Evolutionary conservation across 2,329 filamentous ascomycete species (phyloP), one percentile per base, ranked within the genome.

Genomic region (Clarireedia paspali): DNA sequence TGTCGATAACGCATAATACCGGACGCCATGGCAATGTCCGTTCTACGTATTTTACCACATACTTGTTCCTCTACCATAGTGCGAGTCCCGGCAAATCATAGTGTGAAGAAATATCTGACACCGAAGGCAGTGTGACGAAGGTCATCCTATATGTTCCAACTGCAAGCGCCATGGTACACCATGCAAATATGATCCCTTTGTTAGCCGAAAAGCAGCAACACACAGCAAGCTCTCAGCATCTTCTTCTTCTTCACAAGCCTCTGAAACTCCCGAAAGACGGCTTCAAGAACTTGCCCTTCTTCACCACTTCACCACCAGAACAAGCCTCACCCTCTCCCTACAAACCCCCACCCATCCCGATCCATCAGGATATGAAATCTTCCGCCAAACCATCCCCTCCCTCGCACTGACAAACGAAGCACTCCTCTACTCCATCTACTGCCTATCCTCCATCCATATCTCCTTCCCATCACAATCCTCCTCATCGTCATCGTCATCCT

Each of bases 51-150:
- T 20, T 20, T 20, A 20, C 20, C 20, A 20, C 20, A 20, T 2
- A 20, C 20, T 20, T 20, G 20, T 20, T 20, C 20, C 20, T 20
- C 20, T 20, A 20, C 20, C 20, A 20, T 20, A 20, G 2, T 20
- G 20, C 20, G 20, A 20, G 20, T 20, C 20, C 20, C 20, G 20
- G 20, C 20, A 20, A 20, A 20, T 20, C 20, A 20, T 20, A 20
- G 20, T 0, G 20, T 20, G 20, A 20, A 20, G 20, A 20, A 20
- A 20, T 20, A 20, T 20, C 26, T 46, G n/a, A 50, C 12, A 14
- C 48, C 38, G 2, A 24, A 15, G 17, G 30, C 36, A 64, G 62
- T 65, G 63, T 45, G 59, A 64, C 56, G 62, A 65, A 59, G 49
- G 51, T 23, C 61, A 63, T 14, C 63, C 63, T 6, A 38, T 54